Evolutionary conservation across 2,329 filamentous ascomycete species (phyloP), one percentile per base, ranked within the genome.

Genomic region (Aspergillus melleus): DNA sequence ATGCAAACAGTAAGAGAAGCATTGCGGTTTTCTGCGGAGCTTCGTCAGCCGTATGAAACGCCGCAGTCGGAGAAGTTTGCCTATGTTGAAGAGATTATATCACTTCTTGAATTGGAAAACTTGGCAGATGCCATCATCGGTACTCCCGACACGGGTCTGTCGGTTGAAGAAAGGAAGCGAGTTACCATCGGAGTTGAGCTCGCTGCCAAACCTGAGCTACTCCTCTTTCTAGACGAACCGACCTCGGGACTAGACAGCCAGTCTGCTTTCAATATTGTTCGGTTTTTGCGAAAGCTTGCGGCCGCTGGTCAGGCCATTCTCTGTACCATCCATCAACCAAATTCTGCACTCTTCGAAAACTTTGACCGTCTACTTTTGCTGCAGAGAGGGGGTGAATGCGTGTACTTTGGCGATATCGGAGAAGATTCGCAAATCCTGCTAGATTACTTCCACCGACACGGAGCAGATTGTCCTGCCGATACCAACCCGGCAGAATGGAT

Each of bases 61-160:
- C 80, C 86, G 0, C 80, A 80, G 60, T 76, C 79, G 14, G 86
- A 89, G 67, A 89, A 89, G 70, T 84, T 86, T 64, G 83, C 81
- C 1, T 89, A 89, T 63, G 86, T 89, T 3, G 86, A 89, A 62
- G 84, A 88, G 64, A 83, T 90, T 50, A 83, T 89, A 20, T 80
- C 81, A n/a, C 75, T 89, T 0, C 76, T 89, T 12, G 86, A 89
- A 62, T 84, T 89, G 80, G 85, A 88, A 63, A 83, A 86, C 52
- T 84, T 88, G 61, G 86, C 86, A 9, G 86, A 89, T 70, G 86
- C 87, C 9, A 84, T 89, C 52, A 87, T 90, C 62, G 86, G 87
- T 19, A 80, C 81, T 24, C 83, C 84, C 0, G 84, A 85, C 58
- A 80, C 79, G 55, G 86, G 87, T 57, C 78, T 90, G 24, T 84